Conservation (phyloP, 1,284 basidiomycete species). For the Exsudoporus floridanus region DNA sequence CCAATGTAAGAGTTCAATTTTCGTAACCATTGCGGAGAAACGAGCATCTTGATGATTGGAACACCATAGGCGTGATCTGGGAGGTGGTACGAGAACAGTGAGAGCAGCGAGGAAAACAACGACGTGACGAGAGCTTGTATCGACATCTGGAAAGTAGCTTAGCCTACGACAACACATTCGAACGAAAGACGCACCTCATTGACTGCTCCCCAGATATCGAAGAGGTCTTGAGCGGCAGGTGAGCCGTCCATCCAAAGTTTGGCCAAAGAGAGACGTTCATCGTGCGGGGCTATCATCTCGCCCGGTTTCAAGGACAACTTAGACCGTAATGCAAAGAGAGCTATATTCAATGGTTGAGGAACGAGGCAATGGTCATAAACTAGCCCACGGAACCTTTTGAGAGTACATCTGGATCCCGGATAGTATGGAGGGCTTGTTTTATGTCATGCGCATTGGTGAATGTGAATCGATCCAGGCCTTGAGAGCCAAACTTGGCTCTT, state of each 20-base stretch:
- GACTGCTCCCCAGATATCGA: slow-evolving; percentile 57
- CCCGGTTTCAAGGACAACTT: slow-evolving; percentile 25
- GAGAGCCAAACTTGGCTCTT: slow-evolving; percentile 11
- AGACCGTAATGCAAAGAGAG: slow-evolving; percentile 43
- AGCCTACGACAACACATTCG: slow-evolving; percentile 4
- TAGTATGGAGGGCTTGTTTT: slow-evolving; percentile 15
- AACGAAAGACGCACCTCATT: slow-evolving; percentile 44
- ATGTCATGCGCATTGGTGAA: slow-evolving; percentile 29
- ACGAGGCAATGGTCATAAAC: background rate
- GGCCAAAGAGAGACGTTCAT: slow-evolving; percentile 56
- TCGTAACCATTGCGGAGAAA: slow-evolving; percentile 53
- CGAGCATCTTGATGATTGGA: slow-evolving; percentile 56
- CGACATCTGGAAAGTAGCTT: slow-evolving; percentile 35
- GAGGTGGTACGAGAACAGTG: slow-evolving; percentile 62
- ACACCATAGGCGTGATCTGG: slow-evolving; percentile 59
- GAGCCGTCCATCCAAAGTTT: slow-evolving; percentile 60
- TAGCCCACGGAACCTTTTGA: slow-evolving; percentile 26
- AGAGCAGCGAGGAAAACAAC: slow-evolving; percentile 54
- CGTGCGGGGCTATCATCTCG: slow-evolving; percentile 42
- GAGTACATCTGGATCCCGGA: slow-evolving; percentile 22
- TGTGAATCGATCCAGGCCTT: background rate
- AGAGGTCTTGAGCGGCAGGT: slow-evolving; percentile 58
- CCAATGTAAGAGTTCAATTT: slow-evolving; percentile 59
- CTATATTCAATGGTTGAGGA: slow-evolving; percentile 31
- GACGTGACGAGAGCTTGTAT: slow-evolving; percentile 49